Evolutionary conservation across 768 basidiomycete species (phyloP), one percentile per base, ranked within the genome.

Genomic region (Strobilomyces echinocephalus): DNA sequence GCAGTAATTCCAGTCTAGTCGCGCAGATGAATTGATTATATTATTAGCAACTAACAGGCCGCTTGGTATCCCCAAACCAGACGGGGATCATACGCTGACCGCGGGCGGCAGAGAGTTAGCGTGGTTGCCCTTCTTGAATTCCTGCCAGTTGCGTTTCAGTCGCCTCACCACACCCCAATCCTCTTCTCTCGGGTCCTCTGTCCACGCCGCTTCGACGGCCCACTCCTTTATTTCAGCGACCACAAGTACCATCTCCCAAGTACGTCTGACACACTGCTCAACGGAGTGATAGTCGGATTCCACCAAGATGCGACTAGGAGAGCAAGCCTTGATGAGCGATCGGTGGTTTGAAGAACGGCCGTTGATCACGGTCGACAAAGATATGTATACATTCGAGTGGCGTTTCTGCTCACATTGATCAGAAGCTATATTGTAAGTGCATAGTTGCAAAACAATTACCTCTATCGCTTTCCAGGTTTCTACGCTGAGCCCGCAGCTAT

Each of bases 321-420:
- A 73, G 58, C 85, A 88, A 0, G 76, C 73, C 40, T 77, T 70
- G 46, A 95, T 86, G 18, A 97, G 77, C 2, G 76, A 72, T 36
- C 74, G 73, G 55, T 88, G 80, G 38, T 80, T 80, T 6, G 76
- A 70, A 8, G 88, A 87, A 38, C 87, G 83, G 20, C 80, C 74
- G 56, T 95, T 95, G 62, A 95, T 90, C 53, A 80, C 83, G 0
- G 87, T 90, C 1, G 95, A 97, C 11, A 95, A 74, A 0, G 95
- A 97, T 50, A 95, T 76, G 72, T 84, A 99, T 47, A 85, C 76
- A 68, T 97, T 97, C 5, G 72, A 62, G 57, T 94, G 83, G 43
- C 71, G 76, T 70, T 76, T 84, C 87, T 93, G 71, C 31, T 18
- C 36, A 46, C 44, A 26, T 53, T 60, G 49, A n/a, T n/a, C n/a